Evolutionary conservation across 495 filamentous ascomycete species (phyloP), one percentile per base, ranked within the genome.

Genomic region (Talaromyces proteolyticus): DNA sequence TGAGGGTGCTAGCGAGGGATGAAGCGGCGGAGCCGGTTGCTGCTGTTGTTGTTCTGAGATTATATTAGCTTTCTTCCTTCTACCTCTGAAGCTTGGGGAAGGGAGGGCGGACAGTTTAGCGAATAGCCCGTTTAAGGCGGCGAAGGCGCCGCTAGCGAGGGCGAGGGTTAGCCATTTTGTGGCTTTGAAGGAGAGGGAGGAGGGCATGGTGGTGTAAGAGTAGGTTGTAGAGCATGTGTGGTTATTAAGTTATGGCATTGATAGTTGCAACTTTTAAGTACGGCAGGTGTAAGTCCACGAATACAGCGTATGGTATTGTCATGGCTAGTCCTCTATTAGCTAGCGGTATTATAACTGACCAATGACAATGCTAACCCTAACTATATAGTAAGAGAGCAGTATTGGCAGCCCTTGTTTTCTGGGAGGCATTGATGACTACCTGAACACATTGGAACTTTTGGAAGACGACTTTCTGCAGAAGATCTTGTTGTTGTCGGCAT

Each of bases 101-200:
- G 49, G 10, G 17, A 41, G 29, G 52, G 71, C 79, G 59, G 76
- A 94, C 89, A 98, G 72, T 66, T 96, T 98, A 0, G 93, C 93
- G 70, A 97, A 98, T 20, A 95, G 86, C 24, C 93, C 92, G 58
- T 98, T 98, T 57, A 93, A 81, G 29, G 91, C 89, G 12, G 93
- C 93, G 65, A 91, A 96, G 7, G 85, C 82, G 29, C 93, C 93
- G 64, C 87, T 93, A 36, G 88, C 81, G 29, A 94, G 57, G 21
- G 93, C 90, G 42, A 91, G 79, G 47, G 89, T 62, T 50, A 96
- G 77, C 93, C 93, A 98, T 38, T 36, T 17, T 25, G 47, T 49
- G 6, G 38, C 17, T 24, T 29, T 49, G n/a, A 49, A 40, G 20
- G 34, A 19, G n/a, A n/a, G n/a, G n/a, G n/a, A n/a, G n/a, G n/a